These are phyloP conservation scores for Ilyonectria destructans DNA, from an alignment of 2,329 filamentous ascomycete genomes.

Conservation along the genomic window DNA sequence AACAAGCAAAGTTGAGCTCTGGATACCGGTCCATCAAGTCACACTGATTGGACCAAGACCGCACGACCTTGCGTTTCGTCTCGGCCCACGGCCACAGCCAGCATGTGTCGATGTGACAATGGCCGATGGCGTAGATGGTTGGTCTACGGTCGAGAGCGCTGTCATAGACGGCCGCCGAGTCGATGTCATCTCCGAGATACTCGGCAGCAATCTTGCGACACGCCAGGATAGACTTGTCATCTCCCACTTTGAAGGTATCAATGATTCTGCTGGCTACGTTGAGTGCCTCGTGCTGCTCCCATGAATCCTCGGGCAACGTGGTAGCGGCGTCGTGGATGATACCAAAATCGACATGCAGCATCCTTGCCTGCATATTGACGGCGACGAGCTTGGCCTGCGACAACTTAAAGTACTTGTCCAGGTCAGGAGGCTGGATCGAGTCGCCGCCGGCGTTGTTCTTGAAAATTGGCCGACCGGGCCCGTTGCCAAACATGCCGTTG, in stretches of 20 bases:
- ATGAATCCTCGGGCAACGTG: constrained; percentile 90
- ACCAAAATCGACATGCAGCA: constrained; percentile 94
- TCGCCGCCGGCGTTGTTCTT: constrained; percentile 31
- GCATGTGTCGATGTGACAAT: constrained; percentile 98
- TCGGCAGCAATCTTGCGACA: constrained; percentile 82
- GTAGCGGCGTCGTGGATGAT: constrained; percentile 93
- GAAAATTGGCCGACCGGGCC: constrained; percentile 71
- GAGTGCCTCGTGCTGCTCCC: constrained; percentile 90
- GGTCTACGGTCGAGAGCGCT: constrained; percentile 72
- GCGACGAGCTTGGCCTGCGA: constrained; percentile 88
- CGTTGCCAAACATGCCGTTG: constrained; percentile 98
- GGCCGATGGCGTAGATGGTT: constrained; percentile 94
- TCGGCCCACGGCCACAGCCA: constrained; percentile 99
- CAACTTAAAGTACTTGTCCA: constrained; percentile 86
- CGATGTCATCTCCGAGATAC: constrained; percentile 22
- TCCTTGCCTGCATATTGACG: constrained; percentile 88
- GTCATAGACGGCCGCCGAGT: constrained; percentile 22
- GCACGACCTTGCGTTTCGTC: constrained; percentile 95
- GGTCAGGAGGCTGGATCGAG: constrained; percentile 79
- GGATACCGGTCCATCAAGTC: constrained; percentile 96
- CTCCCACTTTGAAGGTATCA: constrained; percentile 87
- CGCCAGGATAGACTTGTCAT: constrained; percentile 83
- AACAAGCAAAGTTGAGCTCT: constrained; percentile 92
- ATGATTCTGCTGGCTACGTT: constrained; percentile 91
- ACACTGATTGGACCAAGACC: constrained; percentile 98